Evolutionary conservation across 2,329 filamentous ascomycete species (phyloP).

Genomic region (Volutella citrinella): DNA sequence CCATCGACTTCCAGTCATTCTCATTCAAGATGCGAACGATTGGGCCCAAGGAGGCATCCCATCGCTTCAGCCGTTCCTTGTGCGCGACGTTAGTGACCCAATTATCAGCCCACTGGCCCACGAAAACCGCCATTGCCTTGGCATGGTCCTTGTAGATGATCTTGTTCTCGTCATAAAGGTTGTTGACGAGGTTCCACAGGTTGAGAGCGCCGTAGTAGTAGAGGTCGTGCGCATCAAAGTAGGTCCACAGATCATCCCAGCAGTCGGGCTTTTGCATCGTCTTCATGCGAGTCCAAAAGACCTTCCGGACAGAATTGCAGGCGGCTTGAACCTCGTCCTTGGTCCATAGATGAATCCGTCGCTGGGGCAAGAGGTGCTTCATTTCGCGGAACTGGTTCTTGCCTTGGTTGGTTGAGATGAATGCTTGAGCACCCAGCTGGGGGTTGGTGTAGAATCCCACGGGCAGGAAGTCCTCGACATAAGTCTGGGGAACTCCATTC

Average conservation of each 20-base stretch:
- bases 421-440: conserved; percentile 26
- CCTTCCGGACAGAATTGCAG: conserved; percentile 37
- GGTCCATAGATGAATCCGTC: conserved; percentile 36
- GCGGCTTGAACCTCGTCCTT: conserved; percentile 35
- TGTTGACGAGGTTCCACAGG: conserved; percentile 44
- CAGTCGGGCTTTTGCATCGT: conserved; percentile 26
- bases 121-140: conserved; percentile 23
- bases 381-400: conserved; percentile 26
- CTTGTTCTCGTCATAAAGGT: conserved; percentile 39
- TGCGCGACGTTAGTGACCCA: conserved; percentile 33
- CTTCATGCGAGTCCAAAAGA: conserved; percentile 35
- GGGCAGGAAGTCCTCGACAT: conserved; percentile 35
- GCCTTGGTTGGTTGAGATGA: conserved; percentile 39
- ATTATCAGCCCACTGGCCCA: conserved; percentile 35
- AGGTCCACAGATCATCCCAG: conserved; percentile 43
- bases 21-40: conserved; percentile 26
- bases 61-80: conserved; percentile 27
- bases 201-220: conserved; percentile 47
- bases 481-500: conserved; percentile 24
- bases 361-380: conserved; percentile 24
- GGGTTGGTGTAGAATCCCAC: conserved; percentile 36
- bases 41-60: conserved; percentile 24
- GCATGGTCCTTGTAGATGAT: conserved; percentile 27
- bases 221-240: conserved; percentile 47
- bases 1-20: conserved; percentile 26